Evolutionary conservation across 139 green algal species (phyloP).

Genomic region (Tetradesmus obliquus): DNA sequence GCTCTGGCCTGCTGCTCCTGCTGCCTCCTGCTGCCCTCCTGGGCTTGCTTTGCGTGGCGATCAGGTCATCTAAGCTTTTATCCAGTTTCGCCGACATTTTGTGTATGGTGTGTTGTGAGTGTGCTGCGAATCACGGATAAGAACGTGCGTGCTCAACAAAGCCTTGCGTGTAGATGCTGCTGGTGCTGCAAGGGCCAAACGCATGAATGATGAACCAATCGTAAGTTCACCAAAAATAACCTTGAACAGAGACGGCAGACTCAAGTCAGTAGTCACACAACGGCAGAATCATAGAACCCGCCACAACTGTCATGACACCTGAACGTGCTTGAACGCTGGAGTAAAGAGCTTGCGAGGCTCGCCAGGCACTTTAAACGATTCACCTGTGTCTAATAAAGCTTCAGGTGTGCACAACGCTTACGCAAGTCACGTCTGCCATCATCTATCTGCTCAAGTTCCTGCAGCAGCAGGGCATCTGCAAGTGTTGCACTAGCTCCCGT

Average conservation of each 20-base stretch:
- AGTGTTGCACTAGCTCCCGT: no score
- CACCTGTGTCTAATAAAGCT: not conserved
- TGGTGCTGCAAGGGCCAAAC: not conserved
- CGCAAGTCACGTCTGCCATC: not conserved
- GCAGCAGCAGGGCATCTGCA: not conserved
- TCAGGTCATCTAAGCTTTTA: constrained; percentile 28
- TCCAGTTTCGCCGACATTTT: constrained; percentile 4
- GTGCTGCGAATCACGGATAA: not conserved
- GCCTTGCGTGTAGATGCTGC: not conserved
- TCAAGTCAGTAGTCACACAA: not conserved
- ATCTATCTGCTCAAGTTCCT: not conserved
- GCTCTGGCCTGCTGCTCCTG: not conserved
- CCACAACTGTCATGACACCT: constrained; percentile 2
- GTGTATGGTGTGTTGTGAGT: not conserved
- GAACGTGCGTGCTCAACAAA: not conserved
- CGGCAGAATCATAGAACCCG: not conserved
- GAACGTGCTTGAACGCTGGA: not conserved
- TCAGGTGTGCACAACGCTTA: not conserved
- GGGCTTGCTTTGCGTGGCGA: not conserved
- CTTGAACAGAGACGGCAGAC: not conserved
- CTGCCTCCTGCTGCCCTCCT: not conserved
- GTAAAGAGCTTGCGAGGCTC: no score
- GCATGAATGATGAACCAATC: not conserved
- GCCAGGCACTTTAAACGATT: not conserved
- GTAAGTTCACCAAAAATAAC: not conserved